Percentiles rank a stretch among this genome's conserved stretches.
phyloP scores from a whole-genome alignment of 768 basidiomycete species.

The Mycena maculata region DNA sequence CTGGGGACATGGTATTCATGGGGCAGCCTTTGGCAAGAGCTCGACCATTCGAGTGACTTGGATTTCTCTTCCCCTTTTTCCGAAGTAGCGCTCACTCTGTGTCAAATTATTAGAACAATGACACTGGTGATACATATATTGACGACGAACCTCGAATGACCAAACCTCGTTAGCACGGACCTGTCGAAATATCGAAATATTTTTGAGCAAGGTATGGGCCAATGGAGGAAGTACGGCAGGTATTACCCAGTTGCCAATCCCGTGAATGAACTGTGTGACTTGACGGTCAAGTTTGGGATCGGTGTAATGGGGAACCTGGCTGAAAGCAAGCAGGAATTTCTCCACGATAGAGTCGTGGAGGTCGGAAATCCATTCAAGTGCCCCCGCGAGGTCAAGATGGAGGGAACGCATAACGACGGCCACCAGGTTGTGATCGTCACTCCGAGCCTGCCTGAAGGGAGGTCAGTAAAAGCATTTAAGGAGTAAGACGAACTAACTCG shows the following conservation, averaged over 20 bases:
- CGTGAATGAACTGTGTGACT: conserved; percentile 2
- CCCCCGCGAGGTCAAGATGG: conserved; percentile 3
- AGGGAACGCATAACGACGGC: conserved; percentile 6
- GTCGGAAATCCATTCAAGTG: conserved; percentile 7
- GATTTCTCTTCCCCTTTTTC: conserved; percentile 1
- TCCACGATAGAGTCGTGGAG: conserved; percentile 5
- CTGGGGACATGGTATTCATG: conserved; percentile 3
- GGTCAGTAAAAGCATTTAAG: neutral
- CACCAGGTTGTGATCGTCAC: conserved; percentile 15
- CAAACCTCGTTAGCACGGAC: conserved; percentile 9
- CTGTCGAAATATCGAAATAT: conserved; percentile 8
- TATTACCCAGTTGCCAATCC: conserved; percentile 8
- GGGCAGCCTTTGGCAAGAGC: conserved; percentile 2
- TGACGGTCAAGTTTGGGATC: conserved; percentile 1
- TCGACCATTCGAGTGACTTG: conserved; percentile 10
- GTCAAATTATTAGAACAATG: conserved; percentile 1
- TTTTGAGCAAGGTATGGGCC: neutral
- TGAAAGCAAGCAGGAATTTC: conserved; percentile 6
- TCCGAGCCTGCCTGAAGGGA: conserved; percentile 13
- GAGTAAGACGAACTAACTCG: conserved; percentile 9
- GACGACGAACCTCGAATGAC: conserved; percentile 3
- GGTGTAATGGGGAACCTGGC: conserved; percentile 4
- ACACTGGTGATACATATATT: neutral
- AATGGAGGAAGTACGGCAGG: neutral
- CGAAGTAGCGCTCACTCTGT: conserved; percentile 15